Base-by-base conservation (phyloP, 2,329 filamentous ascomycete species). In the Ascochyta clinopodiicola region DNA sequence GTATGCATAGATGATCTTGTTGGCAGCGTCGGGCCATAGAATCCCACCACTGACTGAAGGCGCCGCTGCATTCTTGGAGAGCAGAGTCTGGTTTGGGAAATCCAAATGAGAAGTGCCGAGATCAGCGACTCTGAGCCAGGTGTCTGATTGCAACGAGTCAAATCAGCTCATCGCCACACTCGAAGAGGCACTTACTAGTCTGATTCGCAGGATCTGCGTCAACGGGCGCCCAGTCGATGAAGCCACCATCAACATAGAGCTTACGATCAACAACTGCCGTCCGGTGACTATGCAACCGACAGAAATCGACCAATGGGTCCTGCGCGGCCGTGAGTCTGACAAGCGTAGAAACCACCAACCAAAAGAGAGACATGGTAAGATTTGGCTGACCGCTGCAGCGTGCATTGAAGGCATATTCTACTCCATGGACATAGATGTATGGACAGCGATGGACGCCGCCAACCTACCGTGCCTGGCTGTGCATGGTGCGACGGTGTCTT, bases 1-100 rank as follows among this genome's bases (percentile, higher is more conserved):
- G 62, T 82, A 88, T 4, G 84, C 73, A 66, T 85, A 87, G 25
- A 88, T 77, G 21, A 80, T 75, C 68, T 86, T 86, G 72, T 88
- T 87, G 34, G 84, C 75, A 15, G 78, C 72, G 66, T 87, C 85
- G 5, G 78, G 74, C 84, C 84, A 87, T 3, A 87, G 72, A 2
- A 80, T 60, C 4, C 77, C 78, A 27, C 79, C 75, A 46, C 66
- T 61, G 6, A 80, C 71, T 39, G 75, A 69, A 0, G 85, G 84
- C 6, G 86, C 77, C 1, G 80, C 77, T n/a, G 72, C 72, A 56
- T 85, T 84, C 67, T 87, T 87, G 34, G 78, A 79, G 6, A 86
- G 75, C 43, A 84, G 82, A 29, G 78, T 77, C 48, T 82, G 74
- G 45, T 79, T 78, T 1, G 84, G 85, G 75, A 79, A 77, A 3